Evolutionary conservation across 192 early-diverging fungal genomes (phyloP), one percentile per base, ranked within the genome.

Genomic region (Coemansia sp.): DNA sequence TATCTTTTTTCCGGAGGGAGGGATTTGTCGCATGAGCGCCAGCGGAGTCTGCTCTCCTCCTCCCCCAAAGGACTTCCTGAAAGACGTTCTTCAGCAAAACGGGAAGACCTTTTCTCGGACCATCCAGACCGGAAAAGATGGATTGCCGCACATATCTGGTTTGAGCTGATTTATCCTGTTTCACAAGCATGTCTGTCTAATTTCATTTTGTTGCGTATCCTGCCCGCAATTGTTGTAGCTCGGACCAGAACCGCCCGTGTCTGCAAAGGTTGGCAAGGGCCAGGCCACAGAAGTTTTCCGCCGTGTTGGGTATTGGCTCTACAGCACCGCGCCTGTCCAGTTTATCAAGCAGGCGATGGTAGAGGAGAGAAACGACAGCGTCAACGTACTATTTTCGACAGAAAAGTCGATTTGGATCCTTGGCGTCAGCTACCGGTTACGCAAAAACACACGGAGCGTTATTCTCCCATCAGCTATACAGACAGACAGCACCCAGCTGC

Each of bases 281-380:
- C 79, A 66, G 70, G 74, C 79, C 8, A 66, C 62, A 4, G 82
- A 83, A 55, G 66, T 76, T 19, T 76, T 83, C 53, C 74, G 77
- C 23, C 70, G 74, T 19, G 66, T 83, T 2, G 82, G 82, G 15
- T 79, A 83, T 61, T 83, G 82, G 82, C 71, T 83, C 29, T 83
- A 83, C 71, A 79, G 67, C 63, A 83, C 82, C 0, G 71, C 82
- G 50, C 82, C 82, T 1, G 74, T 83, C 13, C 82, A 83, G 61
- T 83, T 76, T 40, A 79, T 83, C 57, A 83, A 83, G 59, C 76
- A 76, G 19, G 82, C 76, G 5, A 75, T 81, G 64, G 70, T 81
- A 14, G 79, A 76, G 42, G 82, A 83, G 68, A 70, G 74, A 43
- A 70, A 69, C 45, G 71, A 79, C 60, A 76, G 69, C 54, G 74